Base-by-base conservation (phyloP, 2,329 filamentous ascomycete genomes). In the Penicillium sp. region DNA sequence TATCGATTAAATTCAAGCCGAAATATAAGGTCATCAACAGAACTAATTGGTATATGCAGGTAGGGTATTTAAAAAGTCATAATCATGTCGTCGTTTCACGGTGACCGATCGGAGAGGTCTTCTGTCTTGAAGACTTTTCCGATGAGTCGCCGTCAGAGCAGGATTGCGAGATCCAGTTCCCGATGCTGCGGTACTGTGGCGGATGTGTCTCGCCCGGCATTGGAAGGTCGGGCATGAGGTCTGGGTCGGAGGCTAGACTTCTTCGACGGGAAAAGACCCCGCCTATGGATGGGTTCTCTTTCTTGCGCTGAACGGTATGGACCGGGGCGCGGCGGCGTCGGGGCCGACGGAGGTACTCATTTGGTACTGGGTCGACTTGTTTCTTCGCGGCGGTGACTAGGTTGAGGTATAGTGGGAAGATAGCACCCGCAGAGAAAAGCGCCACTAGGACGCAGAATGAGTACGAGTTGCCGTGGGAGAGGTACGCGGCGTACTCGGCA, bases 351-450 rank as follows among this genome's bases (percentile, higher is more conserved):
- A 69, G 59, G 28, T 67, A 63, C 51, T 70, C 68, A 27, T 70
- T 66, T 4, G 69, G 66, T 3, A 75, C 65, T 0, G 78, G 78
- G 50, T 81, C 78, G 5, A 80, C 76, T 42, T 82, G 72, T 43
- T 67, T 67, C 54, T 74, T 72, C 20, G 77, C 76, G 1, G 70
- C 68, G 0, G 74, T 73, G 18, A 76, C 64, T 1, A 72, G 32
- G 49, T 78, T 80, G 46, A 82, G 69, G 60, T 79, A 81, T 4
- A 83, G 39, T 0, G 81, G 77, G 56, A 81, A 79, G 4, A 82
- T 54, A 5, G 72, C 65, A 0, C 79, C 80, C 6, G 70, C 74
- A 0, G 72, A 71, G 49, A 77, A 82, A 0, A 75, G 69, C 0
- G 78, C 78, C 10, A 80, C 67, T 4, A 78, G 71, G 12, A 84